Evolutionary conservation across 148 eudicot genomes (phyloP), one percentile per base, ranked within the genome.

Genomic region (Gaultheria prostrata): DNA sequence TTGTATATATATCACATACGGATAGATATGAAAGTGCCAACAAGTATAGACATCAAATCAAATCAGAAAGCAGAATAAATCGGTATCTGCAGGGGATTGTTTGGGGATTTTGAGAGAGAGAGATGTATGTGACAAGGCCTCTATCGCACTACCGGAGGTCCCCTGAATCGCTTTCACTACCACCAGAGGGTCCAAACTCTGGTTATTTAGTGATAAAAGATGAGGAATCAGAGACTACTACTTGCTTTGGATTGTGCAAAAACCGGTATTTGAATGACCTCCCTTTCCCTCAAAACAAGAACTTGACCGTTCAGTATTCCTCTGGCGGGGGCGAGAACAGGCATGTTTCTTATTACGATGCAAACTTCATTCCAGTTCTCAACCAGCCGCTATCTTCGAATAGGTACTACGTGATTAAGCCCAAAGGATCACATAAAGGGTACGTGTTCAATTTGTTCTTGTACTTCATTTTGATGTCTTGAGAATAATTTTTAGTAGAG

Each of bases 251-350:
- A 30, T 78, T 83, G 80, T 87, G 87, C 76, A 87, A 88, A 86
- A 85, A 78, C 10, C 67, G 28, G 0, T 48, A 46, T 13, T 82
- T 90, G 18, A 51, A 6, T 39, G 57, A 78, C 5, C 74, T 91
- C 32, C 97, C 97, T 46, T 90, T 94, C 35, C 97, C 97, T 32
- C 97, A 91, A 76, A 90, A 94, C 85, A 92, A 88, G 84, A 79
- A 86, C 77, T 67, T 90, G 28, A 83, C 85, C 0, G 80, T 82
- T 67, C 48, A 76, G 15, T 89, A 90, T 59, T 20, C 43, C n/a
- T 26, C 70, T 2, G 78, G 87, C 2, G 0, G 26, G 12, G 90
- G 89, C 0, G 69, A 71, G 39, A 15, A 15, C 24, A 3, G 4
- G 3, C 3, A 30, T 48, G 56, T 50, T 33, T 70, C 69, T 20